Base-by-base conservation (phyloP, 306 rosid species). In the Vigna mungo region DNA sequence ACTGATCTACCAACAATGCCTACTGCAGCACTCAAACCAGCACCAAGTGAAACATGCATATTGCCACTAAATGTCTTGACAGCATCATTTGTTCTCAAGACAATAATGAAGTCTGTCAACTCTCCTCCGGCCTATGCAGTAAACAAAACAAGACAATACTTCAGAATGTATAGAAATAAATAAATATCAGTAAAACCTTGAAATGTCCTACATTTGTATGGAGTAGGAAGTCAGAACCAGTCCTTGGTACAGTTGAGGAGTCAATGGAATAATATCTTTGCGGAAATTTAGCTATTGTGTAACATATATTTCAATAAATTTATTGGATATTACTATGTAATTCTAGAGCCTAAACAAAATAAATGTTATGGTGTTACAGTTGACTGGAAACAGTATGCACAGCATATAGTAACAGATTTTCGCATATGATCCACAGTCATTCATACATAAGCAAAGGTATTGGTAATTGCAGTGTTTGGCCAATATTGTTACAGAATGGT, bases 1-100 rank as follows among this genome's bases (percentile, higher is more conserved):
- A 51, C 91, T 12, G 96, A 88, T 81, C 99, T 90, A 74, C 99
- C 99, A 73, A 91, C 80, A 51, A 72, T 32, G 37, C 99, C 99
- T 83, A 86, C 89, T 47, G 99, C 99, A 49, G 99, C 99, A 81
- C 99, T 95, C 84, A 91, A 34, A 65, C 98, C 99, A 44, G 98
- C 99, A 59, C 99, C 99, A 18, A 95, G 73, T 4, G 99, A 92
- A 37, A 95, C 53, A 84, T 95, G 99, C 76, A 72, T 69, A 78
- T 85, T 88, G 72, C 99, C 85, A 54, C 98, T 70, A 80, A 95
- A 92, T 72, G 97, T 93, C 86, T 85, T 91, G 61, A 95, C 91
- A 70, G 98, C 98, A 0, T 89, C 92, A 51, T 15, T 84, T 65
- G 97, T 89, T 82, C 98, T 91, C 84, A 95, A 79, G 73, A 95